A percentile compares a stretch with the other conserved stretches of the same genome.
Conservation (phyloP, 352 stramenopile species). For the Pythium aphanidermatum region DNA sequence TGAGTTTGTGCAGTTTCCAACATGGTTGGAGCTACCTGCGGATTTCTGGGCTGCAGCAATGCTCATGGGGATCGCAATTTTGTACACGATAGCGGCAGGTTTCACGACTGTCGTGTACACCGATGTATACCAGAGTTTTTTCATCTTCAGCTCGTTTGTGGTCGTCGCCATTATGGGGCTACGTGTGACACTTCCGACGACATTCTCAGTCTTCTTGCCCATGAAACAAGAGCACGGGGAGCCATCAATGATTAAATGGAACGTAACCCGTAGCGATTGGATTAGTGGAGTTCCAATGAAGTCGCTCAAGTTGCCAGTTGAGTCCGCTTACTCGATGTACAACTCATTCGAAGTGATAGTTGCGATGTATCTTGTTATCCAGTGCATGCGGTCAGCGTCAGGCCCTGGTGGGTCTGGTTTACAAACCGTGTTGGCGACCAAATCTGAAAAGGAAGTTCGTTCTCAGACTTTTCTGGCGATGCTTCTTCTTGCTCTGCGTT, state of each 20-base stretch:
- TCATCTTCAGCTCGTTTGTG: conserved; percentile 74
- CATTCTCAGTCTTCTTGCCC: conserved; percentile 60
- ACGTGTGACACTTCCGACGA: conserved; percentile 39
- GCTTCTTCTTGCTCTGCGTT: conserved; percentile 60
- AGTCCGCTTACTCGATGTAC: conserved; percentile 69
- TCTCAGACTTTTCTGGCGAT: conserved; percentile 75
- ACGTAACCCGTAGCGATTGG: conserved; percentile 46
- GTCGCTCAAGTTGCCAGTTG: conserved; percentile 28
- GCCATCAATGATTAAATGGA: conserved; percentile 38
- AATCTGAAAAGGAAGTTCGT: conserved; percentile 72
- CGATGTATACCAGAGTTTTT: conserved; percentile 77
- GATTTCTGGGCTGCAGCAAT: conserved; percentile 67
- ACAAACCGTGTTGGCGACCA: conserved; percentile 69
- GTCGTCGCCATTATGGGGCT: conserved; percentile 57
- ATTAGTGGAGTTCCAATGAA: conserved; percentile 31
- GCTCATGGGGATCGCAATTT: conserved; percentile 58
- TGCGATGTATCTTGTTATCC: conserved; percentile 50
- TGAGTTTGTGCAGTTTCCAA: conserved; percentile 61
- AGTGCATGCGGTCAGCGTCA: conserved; percentile 64
- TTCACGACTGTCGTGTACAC: conserved; percentile 79
- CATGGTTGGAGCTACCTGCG: conserved; percentile 43
- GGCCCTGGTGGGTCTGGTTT: conserved; percentile 60
- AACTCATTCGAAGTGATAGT: conserved; percentile 58
- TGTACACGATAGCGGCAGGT: conserved; percentile 67
- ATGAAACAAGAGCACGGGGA: conserved; percentile 25